phyloP scores from a whole-genome alignment of 371 early-diverging fungal species.

The Capniomyces stellatus region DNA sequence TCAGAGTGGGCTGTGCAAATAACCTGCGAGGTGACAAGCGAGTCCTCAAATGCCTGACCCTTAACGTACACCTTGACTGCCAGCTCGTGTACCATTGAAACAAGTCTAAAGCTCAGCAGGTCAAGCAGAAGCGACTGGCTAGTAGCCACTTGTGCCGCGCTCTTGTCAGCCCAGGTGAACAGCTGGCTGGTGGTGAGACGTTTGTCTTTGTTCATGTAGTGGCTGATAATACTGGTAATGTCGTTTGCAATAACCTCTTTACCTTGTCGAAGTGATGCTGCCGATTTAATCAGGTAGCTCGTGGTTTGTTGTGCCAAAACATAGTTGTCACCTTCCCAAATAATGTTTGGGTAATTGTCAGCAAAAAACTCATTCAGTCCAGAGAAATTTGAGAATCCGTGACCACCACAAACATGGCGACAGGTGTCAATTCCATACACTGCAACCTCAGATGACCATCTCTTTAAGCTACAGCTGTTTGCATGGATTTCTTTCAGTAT shows the following conservation, averaged over 20 bases:
- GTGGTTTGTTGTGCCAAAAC: conserved; percentile 54
- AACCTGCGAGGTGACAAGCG: conserved; percentile 39
- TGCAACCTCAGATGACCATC: conserved; percentile 52
- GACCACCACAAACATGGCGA: conserved; percentile 61
- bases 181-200: background rate
- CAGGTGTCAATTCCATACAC: conserved; percentile 65
- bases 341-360: conserved; percentile 42
- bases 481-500: conserved; percentile 67
- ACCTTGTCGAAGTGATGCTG: conserved; percentile 7
- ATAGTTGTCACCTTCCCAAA: conserved; percentile 70
- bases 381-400: conserved; percentile 57
- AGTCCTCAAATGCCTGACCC: conserved; percentile 42
- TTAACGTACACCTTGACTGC: conserved; percentile 31
- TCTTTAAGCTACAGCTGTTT: conserved; percentile 64
- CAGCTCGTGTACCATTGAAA: conserved; percentile 22
- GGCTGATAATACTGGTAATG: background rate
- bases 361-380: conserved; percentile 56
- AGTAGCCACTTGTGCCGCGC: conserved; percentile 10
- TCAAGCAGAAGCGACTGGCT: conserved; percentile 32
- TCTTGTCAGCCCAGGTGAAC: background rate
- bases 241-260: background rate
- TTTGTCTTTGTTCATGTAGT: background rate
- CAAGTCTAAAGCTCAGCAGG: conserved; percentile 45
- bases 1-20: conserved; percentile 47
- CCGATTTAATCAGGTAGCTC: conserved; percentile 43